phyloP scores from a whole-genome alignment of 345 rosid species.

The Sapria himalayana region DNA sequence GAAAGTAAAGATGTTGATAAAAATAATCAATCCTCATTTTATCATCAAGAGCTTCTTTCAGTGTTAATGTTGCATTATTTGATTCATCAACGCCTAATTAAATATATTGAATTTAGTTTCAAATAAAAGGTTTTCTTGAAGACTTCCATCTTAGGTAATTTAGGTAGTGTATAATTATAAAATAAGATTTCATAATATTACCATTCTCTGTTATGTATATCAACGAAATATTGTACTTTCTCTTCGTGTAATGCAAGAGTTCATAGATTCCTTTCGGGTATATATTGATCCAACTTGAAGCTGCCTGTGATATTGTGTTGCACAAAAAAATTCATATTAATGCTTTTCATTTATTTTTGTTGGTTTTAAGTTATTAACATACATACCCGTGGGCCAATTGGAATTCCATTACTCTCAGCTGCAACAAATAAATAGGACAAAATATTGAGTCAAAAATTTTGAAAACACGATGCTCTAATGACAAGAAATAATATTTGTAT shows the following conservation, averaged over 20 bases:
- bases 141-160: no score
- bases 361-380: background rate
- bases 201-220: conserved; percentile 2
- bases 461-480: background rate
- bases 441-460: background rate
- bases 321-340: background rate
- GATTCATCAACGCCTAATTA: no score
- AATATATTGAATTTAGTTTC: no score
- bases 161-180: no score
- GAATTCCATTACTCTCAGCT: conserved; percentile 21
- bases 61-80: background rate
- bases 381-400: conserved; percentile 21
- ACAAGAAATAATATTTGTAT: background rate
- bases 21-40: background rate
- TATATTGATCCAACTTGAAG: background rate
- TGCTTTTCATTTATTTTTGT: background rate
- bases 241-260: background rate
- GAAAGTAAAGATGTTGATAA: background rate
- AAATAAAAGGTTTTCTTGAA: no score
- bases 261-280: background rate
- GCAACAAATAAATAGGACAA: background rate
- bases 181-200: no score
- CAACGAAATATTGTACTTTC: background rate
- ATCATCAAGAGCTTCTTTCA: conserved; percentile 2
- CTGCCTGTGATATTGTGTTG: background rate